Evolutionary conservation across 805 yeast species (phyloP), one percentile per base, ranked within the genome.

Genomic region (Kluyveromyces aestuarii): DNA sequence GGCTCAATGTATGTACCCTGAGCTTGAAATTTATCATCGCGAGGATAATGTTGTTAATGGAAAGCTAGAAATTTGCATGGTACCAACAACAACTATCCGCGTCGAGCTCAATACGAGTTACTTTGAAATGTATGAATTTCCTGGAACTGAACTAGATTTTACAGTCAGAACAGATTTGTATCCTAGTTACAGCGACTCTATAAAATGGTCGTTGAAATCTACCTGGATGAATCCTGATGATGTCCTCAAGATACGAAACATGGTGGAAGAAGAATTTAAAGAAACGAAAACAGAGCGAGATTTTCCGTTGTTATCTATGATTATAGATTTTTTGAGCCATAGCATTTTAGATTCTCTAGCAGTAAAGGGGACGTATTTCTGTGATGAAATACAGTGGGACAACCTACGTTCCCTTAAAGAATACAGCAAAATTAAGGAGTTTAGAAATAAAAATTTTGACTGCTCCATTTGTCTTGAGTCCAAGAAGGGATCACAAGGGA

Each of bases 381-480:
- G 37, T 30, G 14, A 27, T 27, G 36, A 21, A 14, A 18, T 8
- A 18, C 44, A 41, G 37, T 41, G 44, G 37, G 25, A 27, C 2
- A 27, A 16, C 10, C 19, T 27, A 9, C n/a, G 2, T 16, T 14
- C 38, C n/a, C 16, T 36, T 3, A 36, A 14, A 14, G 16, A 14
- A 36, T 14, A 36, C 16, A 36, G 5, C 6, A 16, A 6, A 14
- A 14, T 36, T 13, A 46, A 55, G 1, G 61, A 63, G 11, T 75
- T 74, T 52, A 51, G 67, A 6, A 47, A 50, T 11, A 54, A 57
- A 10, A 72, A 80, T 7, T 77, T 72, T 51, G 55, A 64, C 2
- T 81, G 86, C 59, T 76, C 74, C n/a, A 79, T 81, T 0, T 81
- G 87, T 57, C 76, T 77, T 52, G 72, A 67, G 19, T 71, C 68